Conservation (phyloP, 1,284 basidiomycete genomes). For the Ceratobasidium sp. region DNA sequence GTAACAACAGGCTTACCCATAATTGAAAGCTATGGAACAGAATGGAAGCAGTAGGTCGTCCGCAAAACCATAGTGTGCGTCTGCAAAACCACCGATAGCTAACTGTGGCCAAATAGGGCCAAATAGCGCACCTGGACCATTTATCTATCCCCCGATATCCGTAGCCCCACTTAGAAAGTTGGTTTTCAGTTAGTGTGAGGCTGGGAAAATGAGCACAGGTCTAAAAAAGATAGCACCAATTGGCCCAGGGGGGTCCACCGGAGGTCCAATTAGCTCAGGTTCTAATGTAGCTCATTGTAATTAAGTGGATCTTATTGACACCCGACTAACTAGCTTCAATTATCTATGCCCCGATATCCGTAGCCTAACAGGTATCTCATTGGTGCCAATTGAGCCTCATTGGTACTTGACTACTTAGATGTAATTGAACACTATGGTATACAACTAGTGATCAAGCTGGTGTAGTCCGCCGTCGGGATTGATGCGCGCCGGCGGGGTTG, state of each 20-base stretch:
- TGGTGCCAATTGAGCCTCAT: no score
- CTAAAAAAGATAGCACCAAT: not conserved
- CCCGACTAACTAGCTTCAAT: no score
- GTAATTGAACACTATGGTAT: no score
- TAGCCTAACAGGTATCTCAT: no score
- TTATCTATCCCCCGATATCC: not conserved
- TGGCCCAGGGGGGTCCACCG: not conserved
- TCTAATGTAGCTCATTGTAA: not conserved
- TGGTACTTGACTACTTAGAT: no score
- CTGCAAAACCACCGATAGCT: not conserved
- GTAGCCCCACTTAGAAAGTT: not conserved
- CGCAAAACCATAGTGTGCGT: not conserved
- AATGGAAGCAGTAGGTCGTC: no score
- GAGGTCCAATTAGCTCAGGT: not conserved
- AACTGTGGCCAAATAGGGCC: constrained; percentile 1
- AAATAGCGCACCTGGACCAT: not conserved
- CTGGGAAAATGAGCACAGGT: not conserved
- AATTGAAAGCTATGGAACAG: no score
- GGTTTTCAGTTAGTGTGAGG: not conserved
- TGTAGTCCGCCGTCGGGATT: no score
- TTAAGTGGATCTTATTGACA: not conserved
- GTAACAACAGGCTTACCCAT: no score
- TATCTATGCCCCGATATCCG: no score
- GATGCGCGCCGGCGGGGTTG: no score
- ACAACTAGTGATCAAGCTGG: no score